Evolutionary conservation across 2,329 filamentous ascomycete species (phyloP), one percentile per base, ranked within the genome.

Genomic region (Phialocephala sp.): DNA sequence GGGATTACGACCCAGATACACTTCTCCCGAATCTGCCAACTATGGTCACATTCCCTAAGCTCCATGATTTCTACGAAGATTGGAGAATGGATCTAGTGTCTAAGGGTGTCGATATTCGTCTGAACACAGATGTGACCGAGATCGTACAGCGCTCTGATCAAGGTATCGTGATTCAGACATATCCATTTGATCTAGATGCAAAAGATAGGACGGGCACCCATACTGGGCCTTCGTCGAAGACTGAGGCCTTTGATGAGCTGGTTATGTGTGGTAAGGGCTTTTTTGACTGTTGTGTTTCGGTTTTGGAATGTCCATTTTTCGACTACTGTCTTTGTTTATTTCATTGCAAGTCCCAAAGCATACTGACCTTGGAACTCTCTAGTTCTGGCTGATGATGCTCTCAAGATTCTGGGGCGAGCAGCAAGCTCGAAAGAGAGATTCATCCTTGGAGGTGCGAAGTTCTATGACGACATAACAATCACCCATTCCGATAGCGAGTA

Each of bases 391-490:
- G 89, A 91, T 72, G 88, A 87, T 4, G 84, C 88, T 14, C 86
- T 88, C 65, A 82, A 83, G 15, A 81, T 91, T 4, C 82, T 91
- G 0, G 83, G 83, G 54, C 80, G 82, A 5, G 84, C 83, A 1
- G 84, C 87, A 32, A 84, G 84, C 8, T 81, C 85, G 80, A 81
- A 84, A 45, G 90, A 94, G 75, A 86, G 81, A 58, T 83, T 84
- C 52, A 85, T 94, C 11, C 84, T 94, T 0, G 88, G 89, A n/a
- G 86, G 87, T 18, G 90, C 90, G 11, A 87, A 87, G 66, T 87
- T 91, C 76, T 87, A 84, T 72, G 85, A 91, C 79, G 89, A 92
- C 74, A 85, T 91, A 63, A 91, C 89, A 15, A 83, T 91, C 68
- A 91, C 89, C 1, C 89, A 91, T 74, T 84, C 81, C 69, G 89